Evolutionary conservation across 1,139 yeast species (phyloP), one percentile per base, ranked within the genome.

Genomic region (Suhomyces bokatorum): DNA sequence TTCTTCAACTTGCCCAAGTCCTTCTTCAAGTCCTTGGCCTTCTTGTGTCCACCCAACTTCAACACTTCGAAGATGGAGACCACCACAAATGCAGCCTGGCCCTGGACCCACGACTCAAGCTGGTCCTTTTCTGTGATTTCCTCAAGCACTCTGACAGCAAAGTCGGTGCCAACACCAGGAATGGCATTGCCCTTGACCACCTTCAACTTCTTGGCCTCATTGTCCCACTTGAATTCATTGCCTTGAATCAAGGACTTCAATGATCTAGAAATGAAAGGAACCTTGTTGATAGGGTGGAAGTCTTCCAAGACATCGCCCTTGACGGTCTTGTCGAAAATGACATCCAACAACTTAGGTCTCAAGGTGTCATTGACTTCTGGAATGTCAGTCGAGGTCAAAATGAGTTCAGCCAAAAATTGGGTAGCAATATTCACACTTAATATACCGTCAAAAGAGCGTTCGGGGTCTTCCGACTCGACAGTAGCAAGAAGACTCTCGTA

Each of bases 231-330:
- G 57, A 63, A 72, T 50, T 72, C 77, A 45, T 64, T 65, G 27
- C 96, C 95, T 66, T 89, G 96, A 50, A 89, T 85, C 58, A 91
- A 73, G 3, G 88, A 74, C 64, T 90, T 86, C 54, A 91, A 70
- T 35, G 87, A 73, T 70, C 98, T 83, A 7, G 90, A 78, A 20
- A 88, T 78, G 60, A 85, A 85, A 47, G 95, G 87, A 28, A 70
- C 72, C 59, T 82, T 80, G 57, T 82, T 78, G 47, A 87, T 74
- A 47, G 87, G 73, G 58, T 85, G 93, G 61, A 60, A 69, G 40
- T 78, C 83, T 56, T 83, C 87, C 32, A 78, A 81, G n/a, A 87
- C 76, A 48, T 86, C 88, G 32, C 93, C 93, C 54, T 80, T 77
- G 51, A 85, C 77, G 27, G 81, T 75, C 36, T 62, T 57, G 16